Conservation (phyloP, 129 eudicot genomes). For the Saposhnikovia divaricata region DNA sequence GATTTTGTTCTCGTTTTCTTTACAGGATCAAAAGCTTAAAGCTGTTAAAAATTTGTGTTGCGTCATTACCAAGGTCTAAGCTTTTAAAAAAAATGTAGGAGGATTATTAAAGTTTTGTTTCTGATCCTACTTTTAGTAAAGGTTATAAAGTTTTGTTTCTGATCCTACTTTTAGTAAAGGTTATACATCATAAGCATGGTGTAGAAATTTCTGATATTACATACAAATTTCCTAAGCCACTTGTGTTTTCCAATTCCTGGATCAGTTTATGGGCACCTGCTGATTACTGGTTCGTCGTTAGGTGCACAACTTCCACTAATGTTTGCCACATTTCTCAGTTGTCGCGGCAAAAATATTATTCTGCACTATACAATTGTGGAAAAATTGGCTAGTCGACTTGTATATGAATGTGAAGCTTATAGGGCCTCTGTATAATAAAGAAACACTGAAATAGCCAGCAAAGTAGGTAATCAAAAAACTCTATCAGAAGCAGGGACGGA, state of each 20-base stretch:
- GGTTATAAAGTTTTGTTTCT: conserved; percentile 27
- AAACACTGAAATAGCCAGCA: conserved; percentile 47
- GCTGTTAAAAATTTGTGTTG: conserved; percentile 48
- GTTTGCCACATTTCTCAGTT: conserved; percentile 59
- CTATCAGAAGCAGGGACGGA: conserved; percentile 5
- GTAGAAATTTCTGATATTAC: too few relatives aligned
- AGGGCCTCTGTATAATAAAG: conserved; percentile 45
- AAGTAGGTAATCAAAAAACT: conserved; percentile 34
- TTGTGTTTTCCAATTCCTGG: conserved; percentile 59
- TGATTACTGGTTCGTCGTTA: conserved; percentile 67
- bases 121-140: conserved; percentile 45
- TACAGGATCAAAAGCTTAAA: conserved; percentile 45
- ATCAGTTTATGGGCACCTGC: conserved; percentile 50
- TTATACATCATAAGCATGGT: conserved; percentile 20
- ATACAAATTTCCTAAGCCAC: conserved; percentile 43
- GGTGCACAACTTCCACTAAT: conserved; percentile 55
- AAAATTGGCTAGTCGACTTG: conserved; percentile 58
- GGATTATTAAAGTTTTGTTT: conserved; percentile 35
- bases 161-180: conserved; percentile 45
- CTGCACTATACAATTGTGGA: conserved; percentile 61
- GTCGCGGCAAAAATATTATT: conserved; percentile 40
- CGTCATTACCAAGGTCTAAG: conserved; percentile 58
- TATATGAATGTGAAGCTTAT: conserved; percentile 62
- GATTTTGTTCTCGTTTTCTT: conserved; percentile 46
- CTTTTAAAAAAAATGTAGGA: conserved; percentile 66